These are phyloP conservation scores for Leishmania mexicana DNA, from an alignment of 208 protist species.

Conservation along the genomic window DNA sequence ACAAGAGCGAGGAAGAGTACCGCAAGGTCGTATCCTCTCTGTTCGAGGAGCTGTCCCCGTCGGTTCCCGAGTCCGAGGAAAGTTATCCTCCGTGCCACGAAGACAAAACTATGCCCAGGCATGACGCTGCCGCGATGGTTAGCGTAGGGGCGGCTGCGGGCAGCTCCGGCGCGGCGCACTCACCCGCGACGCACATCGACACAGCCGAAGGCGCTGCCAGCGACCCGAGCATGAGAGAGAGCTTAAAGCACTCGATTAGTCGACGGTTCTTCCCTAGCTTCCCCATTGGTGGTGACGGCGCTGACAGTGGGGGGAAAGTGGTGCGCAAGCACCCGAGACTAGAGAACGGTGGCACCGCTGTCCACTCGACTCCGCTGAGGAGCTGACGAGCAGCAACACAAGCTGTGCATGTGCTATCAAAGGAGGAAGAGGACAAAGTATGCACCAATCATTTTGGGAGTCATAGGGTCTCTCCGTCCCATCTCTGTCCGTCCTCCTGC, in stretches of 20 bases:
- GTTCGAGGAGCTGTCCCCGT: constrained; percentile 20
- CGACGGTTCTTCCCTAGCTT: background rate
- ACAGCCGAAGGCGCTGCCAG: constrained; percentile 6
- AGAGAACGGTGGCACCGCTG: background rate
- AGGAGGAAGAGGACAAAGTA: background rate
- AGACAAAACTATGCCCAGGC: background rate
- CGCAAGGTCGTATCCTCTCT: background rate
- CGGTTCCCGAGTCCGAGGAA: constrained; percentile 9
- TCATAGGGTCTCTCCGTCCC: background rate
- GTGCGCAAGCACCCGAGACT: background rate
- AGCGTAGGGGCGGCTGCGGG: background rate
- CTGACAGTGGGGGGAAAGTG: background rate
- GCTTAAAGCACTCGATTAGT: background rate
- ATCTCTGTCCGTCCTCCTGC: background rate
- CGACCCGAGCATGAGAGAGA: background rate
- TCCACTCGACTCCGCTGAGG: background rate
- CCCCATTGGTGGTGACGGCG: background rate
- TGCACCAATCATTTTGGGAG: background rate
- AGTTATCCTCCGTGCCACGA: constrained; percentile 2
- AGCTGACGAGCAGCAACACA: background rate
- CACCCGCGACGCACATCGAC: background rate
- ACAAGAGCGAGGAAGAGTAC: constrained; percentile 26
- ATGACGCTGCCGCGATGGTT: background rate
- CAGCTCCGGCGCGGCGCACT: background rate
- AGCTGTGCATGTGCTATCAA: background rate